Percentiles rank a stretch among this genome's conserved stretches.
Evolutionary conservation across 2,329 filamentous ascomycete genomes (phyloP).

Genomic region (Domatiomyces globalis): DNA sequence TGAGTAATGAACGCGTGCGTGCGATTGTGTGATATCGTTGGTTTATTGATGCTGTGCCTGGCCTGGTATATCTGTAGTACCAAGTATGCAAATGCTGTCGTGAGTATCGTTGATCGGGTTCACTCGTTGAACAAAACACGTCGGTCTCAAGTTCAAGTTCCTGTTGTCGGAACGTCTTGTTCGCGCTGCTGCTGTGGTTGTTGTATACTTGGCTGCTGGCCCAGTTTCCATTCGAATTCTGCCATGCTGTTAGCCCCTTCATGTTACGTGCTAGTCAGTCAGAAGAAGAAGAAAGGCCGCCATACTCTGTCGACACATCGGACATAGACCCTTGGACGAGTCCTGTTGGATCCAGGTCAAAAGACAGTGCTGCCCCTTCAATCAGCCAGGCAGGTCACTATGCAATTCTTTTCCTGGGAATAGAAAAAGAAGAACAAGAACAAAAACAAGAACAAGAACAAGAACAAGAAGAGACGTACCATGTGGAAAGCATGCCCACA

Average conservation of each 20-base stretch:
- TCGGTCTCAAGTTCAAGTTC: not conserved
- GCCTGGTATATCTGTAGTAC: not conserved
- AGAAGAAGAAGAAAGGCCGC: too few relatives aligned
- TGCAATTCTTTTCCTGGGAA: not conserved
- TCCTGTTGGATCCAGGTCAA: slow-evolving; percentile 93
- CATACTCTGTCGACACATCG: slow-evolving; percentile 77
- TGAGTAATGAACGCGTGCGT: not conserved
- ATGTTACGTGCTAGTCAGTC: slow-evolving; percentile 21
- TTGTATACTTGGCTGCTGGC: slow-evolving; percentile 12
- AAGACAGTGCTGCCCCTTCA: slow-evolving; percentile 55
- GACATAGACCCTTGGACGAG: slow-evolving; percentile 80
- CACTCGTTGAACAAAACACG: too few relatives aligned
- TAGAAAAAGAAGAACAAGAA: not conserved
- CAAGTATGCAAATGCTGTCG: not conserved
- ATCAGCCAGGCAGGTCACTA: slow-evolving; percentile 31
- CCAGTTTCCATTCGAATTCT: slow-evolving; percentile 43
- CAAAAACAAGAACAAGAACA: not conserved
- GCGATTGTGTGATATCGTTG: not conserved
- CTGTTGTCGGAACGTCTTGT: slow-evolving; percentile 1
- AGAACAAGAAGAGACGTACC: slow-evolving; percentile 37
- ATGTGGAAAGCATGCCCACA: slow-evolving; percentile 98
- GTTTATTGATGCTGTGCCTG: not conserved
- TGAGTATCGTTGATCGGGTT: not conserved
- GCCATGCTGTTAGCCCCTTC: slow-evolving; percentile 9
- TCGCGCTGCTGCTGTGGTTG: not conserved